phyloP scores from a whole-genome alignment of 768 basidiomycete genomes.

The Tylopilus vinaceipallidus region DNA sequence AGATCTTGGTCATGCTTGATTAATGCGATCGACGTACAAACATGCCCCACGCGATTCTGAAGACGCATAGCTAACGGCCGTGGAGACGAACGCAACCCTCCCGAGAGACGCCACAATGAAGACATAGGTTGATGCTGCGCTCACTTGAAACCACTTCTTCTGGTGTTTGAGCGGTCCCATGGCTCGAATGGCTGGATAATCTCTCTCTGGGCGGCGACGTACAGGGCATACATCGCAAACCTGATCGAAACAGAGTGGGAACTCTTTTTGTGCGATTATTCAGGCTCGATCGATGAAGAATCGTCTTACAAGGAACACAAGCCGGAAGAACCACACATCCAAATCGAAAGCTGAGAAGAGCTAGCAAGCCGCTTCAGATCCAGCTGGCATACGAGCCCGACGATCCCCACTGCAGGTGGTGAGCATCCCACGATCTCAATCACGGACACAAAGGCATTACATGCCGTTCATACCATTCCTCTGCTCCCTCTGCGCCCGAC shows the following conservation, averaged over 20 bases:
- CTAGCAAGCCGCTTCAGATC: constrained; percentile 36
- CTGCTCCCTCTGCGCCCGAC: constrained; percentile 8
- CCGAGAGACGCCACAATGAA: constrained; percentile 19
- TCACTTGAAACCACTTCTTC: constrained; percentile 21
- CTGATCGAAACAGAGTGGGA: constrained; percentile 37
- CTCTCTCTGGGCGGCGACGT: constrained; percentile 35
- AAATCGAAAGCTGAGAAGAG: constrained; percentile 30
- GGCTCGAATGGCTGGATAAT: constrained; percentile 42
- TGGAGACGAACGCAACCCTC: constrained; percentile 24
- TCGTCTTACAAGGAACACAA: constrained; percentile 33
- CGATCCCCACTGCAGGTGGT: constrained; percentile 32
- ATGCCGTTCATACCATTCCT: constrained; percentile 15
- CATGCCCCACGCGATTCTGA: constrained; percentile 58
- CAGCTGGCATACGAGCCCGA: constrained; percentile 43
- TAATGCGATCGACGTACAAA: constrained; percentile 25
- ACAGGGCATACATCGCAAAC: constrained; percentile 34
- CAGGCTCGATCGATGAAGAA: constrained; percentile 24
- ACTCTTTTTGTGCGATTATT: constrained; percentile 25
- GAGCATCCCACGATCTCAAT: constrained; percentile 18
- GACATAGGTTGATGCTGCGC: constrained; percentile 15
- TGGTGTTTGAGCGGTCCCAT: constrained; percentile 32
- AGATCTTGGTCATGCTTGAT: constrained; percentile 1
- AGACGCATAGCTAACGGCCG: constrained; percentile 60
- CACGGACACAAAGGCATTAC: constrained; percentile 24
- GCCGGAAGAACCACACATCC: constrained; percentile 42